phyloP scores from a whole-genome alignment of 441 rosid genomes.

The Raphanus hybrid region DNA sequence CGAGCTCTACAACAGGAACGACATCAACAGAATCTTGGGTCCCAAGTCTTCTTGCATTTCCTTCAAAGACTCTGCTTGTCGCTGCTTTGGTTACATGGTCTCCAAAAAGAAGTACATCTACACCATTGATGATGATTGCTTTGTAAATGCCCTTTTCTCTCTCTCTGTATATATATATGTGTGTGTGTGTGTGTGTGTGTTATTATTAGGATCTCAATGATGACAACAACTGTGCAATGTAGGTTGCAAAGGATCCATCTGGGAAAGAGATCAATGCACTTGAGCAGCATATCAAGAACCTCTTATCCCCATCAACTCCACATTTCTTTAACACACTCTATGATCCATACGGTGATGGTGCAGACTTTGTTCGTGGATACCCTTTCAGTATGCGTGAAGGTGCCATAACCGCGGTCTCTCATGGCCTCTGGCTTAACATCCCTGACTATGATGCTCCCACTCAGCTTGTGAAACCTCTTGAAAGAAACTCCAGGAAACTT shows the following conservation, averaged over 20 bases:
- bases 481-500: constrained; percentile 42
- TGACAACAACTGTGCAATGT: background rate
- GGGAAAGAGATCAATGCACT: constrained; percentile 59
- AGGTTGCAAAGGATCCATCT: constrained; percentile 52
- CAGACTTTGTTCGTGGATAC: constrained; percentile 56
- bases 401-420: constrained; percentile 50
- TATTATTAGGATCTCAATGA: too few species aligned
- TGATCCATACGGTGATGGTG: constrained; percentile 57
- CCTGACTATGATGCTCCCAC: constrained; percentile 62
- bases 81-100: constrained; percentile 55
- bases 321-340: constrained; percentile 62
- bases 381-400: constrained; percentile 54
- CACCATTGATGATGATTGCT: constrained; percentile 72
- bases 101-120: constrained; percentile 43
- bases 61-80: constrained; percentile 68
- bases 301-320: constrained; percentile 54
- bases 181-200: too few species aligned
- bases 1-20: constrained; percentile 60
- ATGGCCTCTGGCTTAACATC: constrained; percentile 64
- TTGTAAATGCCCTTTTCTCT: constrained; percentile 42
- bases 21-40: constrained; percentile 59
- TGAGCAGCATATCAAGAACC: constrained; percentile 61
- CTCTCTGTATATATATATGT: background rate
- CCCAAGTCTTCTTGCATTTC: constrained; percentile 70
- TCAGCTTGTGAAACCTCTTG: constrained; percentile 61